phyloP scores from a whole-genome alignment of 1,139 yeast species.

The Suhomyces anneliseae region DNA sequence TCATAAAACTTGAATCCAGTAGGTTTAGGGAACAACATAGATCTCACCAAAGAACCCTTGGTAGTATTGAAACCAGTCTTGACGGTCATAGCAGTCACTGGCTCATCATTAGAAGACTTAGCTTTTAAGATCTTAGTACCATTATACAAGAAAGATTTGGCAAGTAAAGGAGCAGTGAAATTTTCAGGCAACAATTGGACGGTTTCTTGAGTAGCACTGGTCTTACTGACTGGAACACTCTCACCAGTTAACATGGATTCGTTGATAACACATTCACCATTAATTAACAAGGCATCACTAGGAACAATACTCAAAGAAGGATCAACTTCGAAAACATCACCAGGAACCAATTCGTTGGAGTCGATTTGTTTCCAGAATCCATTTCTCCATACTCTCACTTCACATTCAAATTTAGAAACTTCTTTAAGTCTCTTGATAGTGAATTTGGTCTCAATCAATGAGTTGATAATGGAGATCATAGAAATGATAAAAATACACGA shows the following conservation, averaged over 20 bases:
- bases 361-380: slow-evolving; percentile 88
- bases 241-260: slow-evolving; percentile 98
- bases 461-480: slow-evolving; percentile 70
- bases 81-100: slow-evolving; percentile 83
- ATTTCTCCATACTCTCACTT: slow-evolving; percentile 86
- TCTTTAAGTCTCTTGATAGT: slow-evolving; percentile 73
- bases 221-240: slow-evolving; percentile 91
- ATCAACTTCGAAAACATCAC: slow-evolving; percentile 91
- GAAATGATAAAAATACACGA: slow-evolving; percentile 88
- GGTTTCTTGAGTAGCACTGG: slow-evolving; percentile 63
- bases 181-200: slow-evolving; percentile 55
- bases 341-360: slow-evolving; percentile 89
- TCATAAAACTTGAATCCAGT: slow-evolving; percentile 89
- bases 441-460: slow-evolving; percentile 78
- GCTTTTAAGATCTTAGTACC: slow-evolving; percentile 90
- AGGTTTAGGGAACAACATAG: slow-evolving; percentile 96
- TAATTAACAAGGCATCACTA: slow-evolving; percentile 81
- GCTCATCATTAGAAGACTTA: slow-evolving; percentile 62
- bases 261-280: slow-evolving; percentile 92
- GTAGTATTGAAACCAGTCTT: slow-evolving; percentile 94
- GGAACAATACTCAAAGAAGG: slow-evolving; percentile 75
- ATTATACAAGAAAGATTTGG: slow-evolving; percentile 75
- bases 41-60: slow-evolving; percentile 90
- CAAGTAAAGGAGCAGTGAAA: slow-evolving; percentile 63
- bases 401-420: slow-evolving; percentile 72